Conservation (phyloP, 2,329 filamentous ascomycete species). For the Fusarium hainanense region DNA sequence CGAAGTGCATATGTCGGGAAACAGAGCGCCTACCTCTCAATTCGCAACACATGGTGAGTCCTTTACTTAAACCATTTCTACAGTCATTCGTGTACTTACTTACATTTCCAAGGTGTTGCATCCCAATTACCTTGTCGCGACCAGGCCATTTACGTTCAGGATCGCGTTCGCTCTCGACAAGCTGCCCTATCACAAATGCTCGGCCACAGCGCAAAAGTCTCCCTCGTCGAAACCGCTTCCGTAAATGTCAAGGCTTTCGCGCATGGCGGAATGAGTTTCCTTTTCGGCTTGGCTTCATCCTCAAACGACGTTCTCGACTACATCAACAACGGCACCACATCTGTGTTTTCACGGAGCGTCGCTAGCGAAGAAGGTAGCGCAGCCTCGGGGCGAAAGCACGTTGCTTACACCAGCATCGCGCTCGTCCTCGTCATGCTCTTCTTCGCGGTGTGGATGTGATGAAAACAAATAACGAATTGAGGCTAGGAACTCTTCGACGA, state of each 20-base stretch:
- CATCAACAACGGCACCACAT: conserved; percentile 89
- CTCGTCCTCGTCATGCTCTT: conserved; percentile 47
- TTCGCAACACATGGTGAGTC: conserved; percentile 39
- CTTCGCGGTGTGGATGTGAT: conserved; percentile 46
- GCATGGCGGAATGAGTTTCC: conserved; percentile 83
- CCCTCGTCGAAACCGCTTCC: conserved; percentile 79
- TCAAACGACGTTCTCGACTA: conserved; percentile 81
- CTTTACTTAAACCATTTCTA: background rate
- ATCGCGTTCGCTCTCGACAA: conserved; percentile 79
- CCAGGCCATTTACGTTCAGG: conserved; percentile 78
- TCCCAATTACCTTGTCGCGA: conserved; percentile 75
- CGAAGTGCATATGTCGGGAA: conserved; percentile 31
- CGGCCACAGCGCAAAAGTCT: conserved; percentile 85
- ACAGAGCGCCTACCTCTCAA: conserved; percentile 37
- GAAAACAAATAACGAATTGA: background rate
- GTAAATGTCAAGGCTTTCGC: conserved; percentile 84
- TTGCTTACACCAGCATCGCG: conserved; percentile 46
- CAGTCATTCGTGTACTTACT: conserved; percentile 16
- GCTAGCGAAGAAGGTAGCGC: conserved; percentile 72
- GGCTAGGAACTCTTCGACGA: background rate
- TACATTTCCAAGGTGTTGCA: conserved; percentile 69
- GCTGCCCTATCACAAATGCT: conserved; percentile 81
- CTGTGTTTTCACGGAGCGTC: conserved; percentile 82
- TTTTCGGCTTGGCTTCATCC: conserved; percentile 84
- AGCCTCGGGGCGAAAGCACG: conserved; percentile 53